Percentiles rank a stretch among this genome's conserved stretches.
These are phyloP conservation scores for Sclerotinia subarctica DNA, from an alignment of 2,329 filamentous ascomycete genomes.

Conservation along the genomic window DNA sequence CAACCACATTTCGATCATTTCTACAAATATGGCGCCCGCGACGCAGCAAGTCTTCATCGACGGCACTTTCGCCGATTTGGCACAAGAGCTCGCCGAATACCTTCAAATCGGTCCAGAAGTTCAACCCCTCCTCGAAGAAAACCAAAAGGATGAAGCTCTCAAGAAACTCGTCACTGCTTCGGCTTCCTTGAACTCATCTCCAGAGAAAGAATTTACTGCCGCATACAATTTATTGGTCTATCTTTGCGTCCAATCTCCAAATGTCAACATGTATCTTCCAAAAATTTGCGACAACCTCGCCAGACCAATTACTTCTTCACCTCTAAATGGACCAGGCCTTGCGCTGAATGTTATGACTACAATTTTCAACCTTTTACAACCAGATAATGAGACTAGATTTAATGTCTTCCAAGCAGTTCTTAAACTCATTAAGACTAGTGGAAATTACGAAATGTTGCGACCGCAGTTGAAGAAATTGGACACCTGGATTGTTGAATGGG, in stretches of 20 bases:
- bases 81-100: slow-evolving; percentile 92
- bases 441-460: slow-evolving; percentile 79
- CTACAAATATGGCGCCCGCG: slow-evolving; percentile 31
- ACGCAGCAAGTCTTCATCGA: slow-evolving; percentile 68
- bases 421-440: slow-evolving; percentile 71
- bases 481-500: slow-evolving; percentile 79
- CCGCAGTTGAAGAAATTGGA: slow-evolving; percentile 81
- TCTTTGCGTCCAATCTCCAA: slow-evolving; percentile 81
- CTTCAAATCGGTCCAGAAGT: slow-evolving; percentile 72
- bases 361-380: slow-evolving; percentile 88
- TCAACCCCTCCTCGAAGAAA: slow-evolving; percentile 67
- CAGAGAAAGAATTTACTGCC: slow-evolving; percentile 94
- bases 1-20: slow-evolving; percentile 20
- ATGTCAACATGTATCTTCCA: slow-evolving; percentile 81
- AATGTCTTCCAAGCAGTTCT: slow-evolving; percentile 89
- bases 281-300: slow-evolving; percentile 85
- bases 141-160: slow-evolving; percentile 77
- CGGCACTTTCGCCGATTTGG: slow-evolving; percentile 88
- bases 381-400: slow-evolving; percentile 75
- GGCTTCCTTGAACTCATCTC: slow-evolving; percentile 72
- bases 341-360: slow-evolving; percentile 89
- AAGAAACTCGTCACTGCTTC: slow-evolving; percentile 86
- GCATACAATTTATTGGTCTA: slow-evolving; percentile 97
- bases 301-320: slow-evolving; percentile 81
- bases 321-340: slow-evolving; percentile 78